phyloP scores from a whole-genome alignment of 345 rosid genomes.

The Aegle marmelos region DNA sequence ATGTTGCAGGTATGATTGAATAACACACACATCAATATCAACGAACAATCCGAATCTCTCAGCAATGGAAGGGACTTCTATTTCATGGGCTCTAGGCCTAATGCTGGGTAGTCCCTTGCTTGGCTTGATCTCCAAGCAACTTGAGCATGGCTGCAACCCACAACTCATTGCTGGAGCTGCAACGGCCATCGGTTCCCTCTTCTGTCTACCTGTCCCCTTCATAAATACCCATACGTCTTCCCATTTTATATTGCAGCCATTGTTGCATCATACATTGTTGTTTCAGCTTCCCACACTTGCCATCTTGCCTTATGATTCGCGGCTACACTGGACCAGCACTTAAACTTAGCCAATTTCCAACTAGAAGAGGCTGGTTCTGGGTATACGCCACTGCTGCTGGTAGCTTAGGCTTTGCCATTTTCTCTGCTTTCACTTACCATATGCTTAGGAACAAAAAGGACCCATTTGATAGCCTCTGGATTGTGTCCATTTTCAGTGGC shows the following conservation, averaged over 20 bases:
- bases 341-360: conserved; percentile 21
- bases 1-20: conserved; percentile 35
- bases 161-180: no score
- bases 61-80: conserved; percentile 49
- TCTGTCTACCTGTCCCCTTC: conserved; percentile 53
- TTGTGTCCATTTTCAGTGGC: conserved; percentile 61
- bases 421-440: conserved; percentile 45
- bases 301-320: conserved; percentile 41
- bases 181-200: conserved; percentile 42
- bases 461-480: conserved; percentile 41
- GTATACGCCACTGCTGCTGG: conserved; percentile 44
- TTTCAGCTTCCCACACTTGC: conserved; percentile 53
- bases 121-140: conserved; percentile 29
- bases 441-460: conserved; percentile 33
- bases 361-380: conserved; percentile 49
- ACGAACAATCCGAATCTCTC: conserved; percentile 32
- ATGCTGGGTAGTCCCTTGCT: conserved; percentile 34
- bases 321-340: conserved; percentile 35
- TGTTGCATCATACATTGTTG: conserved; percentile 28
- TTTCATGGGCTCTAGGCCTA: conserved; percentile 56
- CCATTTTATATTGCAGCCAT: conserved; percentile 44
- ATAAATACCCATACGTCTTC: conserved; percentile 35
- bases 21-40: conserved; percentile 24
- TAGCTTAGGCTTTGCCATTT: conserved; percentile 44
- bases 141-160: conserved; percentile 52